A percentile compares a stretch with the other conserved stretches of the same genome.
Conservation (phyloP, 495 filamentous ascomycete genomes). For the Trichocladium antarcticum region DNA sequence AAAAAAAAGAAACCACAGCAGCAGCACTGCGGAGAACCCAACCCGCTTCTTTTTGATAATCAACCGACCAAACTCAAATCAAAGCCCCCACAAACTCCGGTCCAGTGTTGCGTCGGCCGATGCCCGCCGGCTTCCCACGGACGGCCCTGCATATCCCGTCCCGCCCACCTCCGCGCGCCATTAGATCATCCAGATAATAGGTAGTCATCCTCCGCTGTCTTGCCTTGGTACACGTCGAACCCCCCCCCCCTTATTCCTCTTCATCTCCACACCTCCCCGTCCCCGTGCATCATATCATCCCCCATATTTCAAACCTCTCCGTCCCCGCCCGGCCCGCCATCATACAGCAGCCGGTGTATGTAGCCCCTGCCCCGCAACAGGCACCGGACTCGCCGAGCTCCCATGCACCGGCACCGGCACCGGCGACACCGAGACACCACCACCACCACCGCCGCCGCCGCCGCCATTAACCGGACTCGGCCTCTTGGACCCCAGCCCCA, state of each 20-base stretch:
- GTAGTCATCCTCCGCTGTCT: not conserved
- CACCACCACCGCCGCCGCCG: not conserved
- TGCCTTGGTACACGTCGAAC: not conserved
- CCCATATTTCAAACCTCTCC: too few species aligned
- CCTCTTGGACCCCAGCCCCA: not conserved
- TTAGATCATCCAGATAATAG: conserved; percentile 1
- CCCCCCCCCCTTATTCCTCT: not conserved
- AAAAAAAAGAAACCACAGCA: not conserved
- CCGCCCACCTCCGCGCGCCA: not conserved
- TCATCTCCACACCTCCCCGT: too few species aligned
- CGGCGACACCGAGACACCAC: not conserved
- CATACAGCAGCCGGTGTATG: not conserved
- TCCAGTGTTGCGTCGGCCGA: too few species aligned
- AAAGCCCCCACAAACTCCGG: too few species aligned
- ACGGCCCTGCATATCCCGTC: too few species aligned
- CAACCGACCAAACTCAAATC: not conserved
- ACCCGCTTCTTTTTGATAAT: not conserved
- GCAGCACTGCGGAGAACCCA: not conserved
- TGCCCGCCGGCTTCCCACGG: too few species aligned
- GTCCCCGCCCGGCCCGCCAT: not conserved
- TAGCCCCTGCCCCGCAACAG: not conserved
- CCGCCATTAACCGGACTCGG: conserved; percentile 15
- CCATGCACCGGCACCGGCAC: not conserved
- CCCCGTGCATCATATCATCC: too few species aligned
- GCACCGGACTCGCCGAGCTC: conserved; percentile 7